Conservation (phyloP, 352 stramenopile genomes). For the Globisporangium orthogonon region DNA sequence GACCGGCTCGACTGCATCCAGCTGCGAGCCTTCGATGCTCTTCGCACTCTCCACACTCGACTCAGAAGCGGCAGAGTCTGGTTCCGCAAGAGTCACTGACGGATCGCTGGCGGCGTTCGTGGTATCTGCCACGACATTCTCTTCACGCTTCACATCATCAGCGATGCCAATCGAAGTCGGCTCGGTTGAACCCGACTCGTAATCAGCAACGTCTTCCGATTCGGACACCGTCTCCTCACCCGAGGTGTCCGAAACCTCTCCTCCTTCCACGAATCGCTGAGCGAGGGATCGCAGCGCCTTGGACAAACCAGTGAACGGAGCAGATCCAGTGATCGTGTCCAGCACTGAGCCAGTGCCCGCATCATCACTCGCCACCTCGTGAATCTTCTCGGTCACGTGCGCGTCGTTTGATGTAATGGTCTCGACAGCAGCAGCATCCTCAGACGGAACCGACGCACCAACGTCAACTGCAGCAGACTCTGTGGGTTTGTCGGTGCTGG, state of each 20-base stretch:
- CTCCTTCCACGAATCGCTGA: slow-evolving; percentile 8
- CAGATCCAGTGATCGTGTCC: slow-evolving; percentile 1
- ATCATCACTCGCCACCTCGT: background rate
- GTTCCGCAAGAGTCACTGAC: background rate
- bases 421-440: background rate
- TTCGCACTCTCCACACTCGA: background rate
- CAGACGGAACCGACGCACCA: background rate
- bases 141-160: background rate
- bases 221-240: background rate
- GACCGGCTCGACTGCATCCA: background rate
- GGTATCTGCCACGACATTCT: background rate
- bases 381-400: background rate
- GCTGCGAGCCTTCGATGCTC: background rate
- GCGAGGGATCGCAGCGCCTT: slow-evolving; percentile 14
- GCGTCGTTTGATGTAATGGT: background rate
- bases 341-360: background rate
- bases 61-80: background rate
- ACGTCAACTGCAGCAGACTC: background rate
- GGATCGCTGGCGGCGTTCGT: background rate
- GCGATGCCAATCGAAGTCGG: background rate
- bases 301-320: slow-evolving; percentile 10
- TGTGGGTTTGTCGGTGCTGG: background rate
- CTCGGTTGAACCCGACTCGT: background rate
- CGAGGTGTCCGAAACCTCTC: slow-evolving; percentile 1
- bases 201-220: background rate